Base-by-base conservation (phyloP, 2,329 filamentous ascomycete species). In the Clathrospora elynae region DNA sequence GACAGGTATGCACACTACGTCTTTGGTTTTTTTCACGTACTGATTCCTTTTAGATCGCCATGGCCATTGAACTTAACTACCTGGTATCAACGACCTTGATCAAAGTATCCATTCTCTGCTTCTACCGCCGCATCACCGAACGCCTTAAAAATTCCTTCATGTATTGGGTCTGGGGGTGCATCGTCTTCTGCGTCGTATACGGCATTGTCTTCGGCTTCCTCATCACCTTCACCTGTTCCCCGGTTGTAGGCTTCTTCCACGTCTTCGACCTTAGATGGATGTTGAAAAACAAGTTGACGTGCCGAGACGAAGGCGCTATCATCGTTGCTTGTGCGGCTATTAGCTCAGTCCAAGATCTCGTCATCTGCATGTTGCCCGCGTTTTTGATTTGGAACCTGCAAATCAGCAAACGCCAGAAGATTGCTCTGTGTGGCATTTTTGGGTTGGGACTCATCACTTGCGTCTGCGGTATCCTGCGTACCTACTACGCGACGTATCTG, bases 371-470 rank as follows among this genome's bases (percentile, higher is more conserved):
- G 2, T 51, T 77, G 16, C 75, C 75, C 0, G 59, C 73, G 8
- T 63, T 76, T 14, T 67, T 77, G 19, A 71, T 76, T 5, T 66
- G 71, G 61, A 70, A 73, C n/a, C 59, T 78, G 4, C 65, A 71
- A 18, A 68, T 78, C 25, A 65, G 72, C 3, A 55, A 42, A 11
- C 59, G 66, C 12, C 75, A 78, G 51, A 77, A 75, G 55, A 42
- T 74, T 17, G 72, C 68, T 1, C 55, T 75, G 4, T 72, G 75
- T 29, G 71, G 73, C 29, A 68, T 78, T 53, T 68, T 73, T 63
- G 72, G 61, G 4, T 44, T 75, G 6, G 72, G 75, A 1, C 61
- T 76, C 4, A 61, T 78, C 17, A 62, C 64, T 1, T 70, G 65
- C 29, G 50, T 67, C 4, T 67, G 62, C 19, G 65, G 70, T 31